Conservation (phyloP, 169 alveolate genomes). For the Eimeria brunetti region DNA sequence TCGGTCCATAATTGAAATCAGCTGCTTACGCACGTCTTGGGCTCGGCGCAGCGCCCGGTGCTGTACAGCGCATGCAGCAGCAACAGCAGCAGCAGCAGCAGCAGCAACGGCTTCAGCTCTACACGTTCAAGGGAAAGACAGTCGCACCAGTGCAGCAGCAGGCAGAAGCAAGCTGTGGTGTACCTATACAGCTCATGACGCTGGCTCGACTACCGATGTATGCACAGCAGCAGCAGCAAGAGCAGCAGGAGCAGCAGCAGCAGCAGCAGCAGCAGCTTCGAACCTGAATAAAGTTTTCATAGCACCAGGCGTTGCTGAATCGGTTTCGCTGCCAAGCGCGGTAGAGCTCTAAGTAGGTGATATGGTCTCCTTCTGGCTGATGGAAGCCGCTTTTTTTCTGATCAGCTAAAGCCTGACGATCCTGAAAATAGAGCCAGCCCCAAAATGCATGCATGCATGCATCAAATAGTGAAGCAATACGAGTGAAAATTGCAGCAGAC, state of each 20-base stretch:
- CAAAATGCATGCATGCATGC: background rate
- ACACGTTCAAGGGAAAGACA: background rate
- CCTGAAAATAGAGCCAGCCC: slow-evolving; percentile 83
- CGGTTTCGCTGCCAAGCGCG: slow-evolving; percentile 96
- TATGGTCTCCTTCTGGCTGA: slow-evolving; percentile 99
- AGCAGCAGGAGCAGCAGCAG: too few species aligned
- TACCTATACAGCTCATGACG: too few species aligned
- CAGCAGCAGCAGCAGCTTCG: background rate
- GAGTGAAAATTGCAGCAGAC: too few species aligned
- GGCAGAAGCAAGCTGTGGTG: background rate
- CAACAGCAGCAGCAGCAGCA: slow-evolving; percentile 24
- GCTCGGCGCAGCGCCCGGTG: slow-evolving; percentile 97
- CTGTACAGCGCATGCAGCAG: slow-evolving; percentile 69
- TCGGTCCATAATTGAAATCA: slow-evolving; percentile 96
- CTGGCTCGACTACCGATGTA: too few species aligned
- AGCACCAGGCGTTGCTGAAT: slow-evolving; percentile 98
- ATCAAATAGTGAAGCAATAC: too few species aligned
- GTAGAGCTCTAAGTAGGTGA: slow-evolving; percentile 97
- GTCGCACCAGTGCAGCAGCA: background rate
- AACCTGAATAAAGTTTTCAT: slow-evolving; percentile 97
- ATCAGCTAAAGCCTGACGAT: slow-evolving; percentile 98
- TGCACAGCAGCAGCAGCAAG: too few species aligned
- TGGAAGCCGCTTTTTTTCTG: slow-evolving; percentile 96
- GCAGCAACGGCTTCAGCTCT: too few species aligned
- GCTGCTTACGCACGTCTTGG: slow-evolving; percentile 97